Base-by-base conservation (phyloP, 441 rosid genomes). In the Biscutella laevigata region DNA sequence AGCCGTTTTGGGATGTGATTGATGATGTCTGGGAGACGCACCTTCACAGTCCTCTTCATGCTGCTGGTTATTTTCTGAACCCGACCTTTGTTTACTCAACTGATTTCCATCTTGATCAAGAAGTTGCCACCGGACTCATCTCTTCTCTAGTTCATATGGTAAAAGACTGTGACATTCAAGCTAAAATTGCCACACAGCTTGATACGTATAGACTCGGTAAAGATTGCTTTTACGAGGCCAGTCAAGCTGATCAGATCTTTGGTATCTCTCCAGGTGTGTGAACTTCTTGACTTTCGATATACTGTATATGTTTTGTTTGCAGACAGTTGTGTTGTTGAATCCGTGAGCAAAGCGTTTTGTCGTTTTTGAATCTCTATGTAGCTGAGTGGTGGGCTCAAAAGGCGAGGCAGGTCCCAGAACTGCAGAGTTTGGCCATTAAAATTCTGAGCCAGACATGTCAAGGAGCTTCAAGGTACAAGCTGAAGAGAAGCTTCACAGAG, bases 11-110 rank as follows among this genome's bases (percentile, higher is more conserved):
- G 86, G 51, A 66, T 51, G 70, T 61, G 34, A 77, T 84, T 20
- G 84, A 84, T 59, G 77, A 74, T 37, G 73, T 84, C 4, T 79
- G 84, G 88, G 48, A 72, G 28, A 52, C 15, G 3, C 45, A 57
- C 59, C 77, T 81, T n/a, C 77, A 83, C 59, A 77, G 67, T 53
- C 79, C 79, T 50, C 74, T 84, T 25, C 88, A 84, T 66, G 79
- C 76, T 53, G 78, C 86, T 3, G 86, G 78, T 32, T 79, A 77
- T 64, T 79, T 62, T 59, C 56, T 84, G 40, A 81, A 81, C 62
- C 84, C 84, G 0, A 14, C 40, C 26, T 35, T 73, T 13, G 79
- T 79, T 52, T 81, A 77, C 66, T 63, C 82, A 26, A 59, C 69
- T 20, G 74, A 66, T 34, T 79, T 84, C 55, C 60, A 61, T 20